phyloP scores from a whole-genome alignment of 164 flowering plant genomes.

The Cinnamomum micranthum region DNA sequence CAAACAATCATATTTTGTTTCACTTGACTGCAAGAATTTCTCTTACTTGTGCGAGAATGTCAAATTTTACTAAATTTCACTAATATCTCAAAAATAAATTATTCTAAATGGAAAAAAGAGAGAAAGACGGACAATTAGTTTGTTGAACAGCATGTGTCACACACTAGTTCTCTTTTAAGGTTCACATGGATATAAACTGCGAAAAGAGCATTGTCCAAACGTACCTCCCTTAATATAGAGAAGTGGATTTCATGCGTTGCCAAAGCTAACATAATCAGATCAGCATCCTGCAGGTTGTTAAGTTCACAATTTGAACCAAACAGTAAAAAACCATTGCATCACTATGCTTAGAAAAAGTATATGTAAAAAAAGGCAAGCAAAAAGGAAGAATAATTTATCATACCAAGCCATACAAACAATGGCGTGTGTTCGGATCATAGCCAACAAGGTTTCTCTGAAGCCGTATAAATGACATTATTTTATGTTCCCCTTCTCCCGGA shows the following conservation, averaged over 20 bases:
- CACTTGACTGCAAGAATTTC: no score
- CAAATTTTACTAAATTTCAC: no score
- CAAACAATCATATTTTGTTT: no score
- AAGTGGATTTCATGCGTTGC: slow-evolving; percentile 43
- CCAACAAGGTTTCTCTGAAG: slow-evolving; percentile 24
- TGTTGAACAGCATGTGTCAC: no score
- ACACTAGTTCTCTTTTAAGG: no score
- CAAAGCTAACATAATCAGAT: slow-evolving; percentile 50
- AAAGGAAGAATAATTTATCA: not conserved
- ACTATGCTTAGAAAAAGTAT: no score
- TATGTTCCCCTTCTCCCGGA: slow-evolving; percentile 65
- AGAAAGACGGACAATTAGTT: no score
- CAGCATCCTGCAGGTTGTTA: slow-evolving; percentile 47
- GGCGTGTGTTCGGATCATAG: slow-evolving; percentile 45
- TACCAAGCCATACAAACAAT: slow-evolving; percentile 58
- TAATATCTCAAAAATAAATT: no score
- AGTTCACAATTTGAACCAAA: not conserved
- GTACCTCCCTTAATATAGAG: slow-evolving; percentile 41
- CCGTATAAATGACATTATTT: slow-evolving; percentile 47
- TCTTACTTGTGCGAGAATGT: no score
- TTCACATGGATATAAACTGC: no score
- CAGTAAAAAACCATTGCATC: not conserved
- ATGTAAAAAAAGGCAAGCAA: no score
- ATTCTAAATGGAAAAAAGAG: no score
- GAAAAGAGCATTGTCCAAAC: not conserved